These are phyloP conservation scores for Ophiostoma piceae DNA, from an alignment of 2,329 filamentous ascomycete genomes.

Conservation along the genomic window DNA sequence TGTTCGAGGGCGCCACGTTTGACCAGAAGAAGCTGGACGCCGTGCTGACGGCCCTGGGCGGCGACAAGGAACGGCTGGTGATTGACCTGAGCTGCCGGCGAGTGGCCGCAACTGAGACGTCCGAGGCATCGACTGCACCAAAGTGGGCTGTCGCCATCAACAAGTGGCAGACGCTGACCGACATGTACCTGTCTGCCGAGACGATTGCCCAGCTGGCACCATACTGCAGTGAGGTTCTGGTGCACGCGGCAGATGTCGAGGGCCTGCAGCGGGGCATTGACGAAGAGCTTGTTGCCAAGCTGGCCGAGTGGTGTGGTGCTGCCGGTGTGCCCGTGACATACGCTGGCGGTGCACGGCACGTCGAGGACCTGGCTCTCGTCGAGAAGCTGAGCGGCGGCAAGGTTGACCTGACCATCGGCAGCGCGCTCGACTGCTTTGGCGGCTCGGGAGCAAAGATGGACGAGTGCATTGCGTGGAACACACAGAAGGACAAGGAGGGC, in stretches of 20 bases:
- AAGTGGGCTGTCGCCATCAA: constrained; percentile 96
- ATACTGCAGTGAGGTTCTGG: constrained; percentile 93
- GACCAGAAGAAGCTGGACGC: constrained; percentile 69
- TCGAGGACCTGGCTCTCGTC: constrained; percentile 79
- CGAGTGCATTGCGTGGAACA: constrained; percentile 87
- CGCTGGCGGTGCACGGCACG: constrained; percentile 80
- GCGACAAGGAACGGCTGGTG: constrained; percentile 75
- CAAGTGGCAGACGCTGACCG: constrained; percentile 96
- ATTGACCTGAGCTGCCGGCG: constrained; percentile 90
- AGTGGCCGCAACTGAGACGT: not conserved
- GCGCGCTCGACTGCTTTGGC: constrained; percentile 92
- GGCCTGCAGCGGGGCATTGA: constrained; percentile 89
- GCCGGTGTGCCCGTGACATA: constrained; percentile 70
- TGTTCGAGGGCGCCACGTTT: constrained; percentile 74
- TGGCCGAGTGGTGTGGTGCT: constrained; percentile 82
- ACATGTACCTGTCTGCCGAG: constrained; percentile 78
- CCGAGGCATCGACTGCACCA: not conserved
- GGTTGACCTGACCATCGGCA: constrained; percentile 92
- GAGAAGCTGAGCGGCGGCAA: constrained; percentile 71
- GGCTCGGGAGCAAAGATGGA: constrained; percentile 79
- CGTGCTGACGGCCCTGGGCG: constrained; percentile 66
- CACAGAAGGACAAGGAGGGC: constrained; percentile 35
- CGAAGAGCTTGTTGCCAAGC: constrained; percentile 67
- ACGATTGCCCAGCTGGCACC: constrained; percentile 77
- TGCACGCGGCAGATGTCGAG: constrained; percentile 95